Evolutionary conservation across 2,329 filamentous ascomycete species (phyloP).

Genomic region (Colletotrichum orbiculare): DNA sequence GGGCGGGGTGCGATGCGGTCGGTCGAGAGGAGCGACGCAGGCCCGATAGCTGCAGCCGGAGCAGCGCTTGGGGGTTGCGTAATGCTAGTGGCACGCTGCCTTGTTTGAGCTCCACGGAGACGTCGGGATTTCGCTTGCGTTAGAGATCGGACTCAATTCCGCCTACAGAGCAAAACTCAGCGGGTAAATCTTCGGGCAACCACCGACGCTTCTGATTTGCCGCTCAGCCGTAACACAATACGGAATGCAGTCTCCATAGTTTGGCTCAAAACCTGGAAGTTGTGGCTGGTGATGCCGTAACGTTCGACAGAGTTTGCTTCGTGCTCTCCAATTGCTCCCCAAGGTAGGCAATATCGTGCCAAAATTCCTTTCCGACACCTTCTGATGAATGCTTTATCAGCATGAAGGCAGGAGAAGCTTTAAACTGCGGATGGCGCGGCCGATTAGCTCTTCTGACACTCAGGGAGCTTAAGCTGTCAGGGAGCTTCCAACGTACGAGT

Average conservation of each 20-base stretch:
- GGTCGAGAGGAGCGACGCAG: conserved; percentile 12
- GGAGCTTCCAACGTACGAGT: conserved; percentile 21
- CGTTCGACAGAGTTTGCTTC: conserved; percentile 16
- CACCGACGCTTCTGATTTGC: conserved; percentile 3
- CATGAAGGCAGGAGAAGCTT: conserved; percentile 2
- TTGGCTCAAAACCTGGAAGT: conserved; percentile 26
- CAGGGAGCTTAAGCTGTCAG: conserved; percentile 26
- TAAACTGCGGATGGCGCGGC: conserved; percentile 13
- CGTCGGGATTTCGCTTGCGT: conserved; percentile 12
- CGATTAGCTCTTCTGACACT: conserved; percentile 17
- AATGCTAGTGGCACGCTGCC: conserved; percentile 14
- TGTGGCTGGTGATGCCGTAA: conserved; percentile 10
- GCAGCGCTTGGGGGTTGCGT: not conserved
- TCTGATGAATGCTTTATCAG: not conserved
- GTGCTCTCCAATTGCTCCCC: conserved; percentile 10
- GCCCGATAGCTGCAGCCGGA: not conserved
- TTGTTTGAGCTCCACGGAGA: conserved; percentile 16
- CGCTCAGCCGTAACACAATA: not conserved
- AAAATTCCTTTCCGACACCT: too few species aligned
- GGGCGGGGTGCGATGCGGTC: conserved; percentile 12
- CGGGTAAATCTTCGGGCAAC: conserved; percentile 11
- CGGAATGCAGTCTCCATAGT: conserved; percentile 12
- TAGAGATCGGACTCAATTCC: conserved; percentile 18
- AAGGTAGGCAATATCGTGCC: not conserved
- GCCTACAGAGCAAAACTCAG: not conserved